Evolutionary conservation across 345 rosid species (phyloP).

Genomic region (Cardamine chenopodiifolia): DNA sequence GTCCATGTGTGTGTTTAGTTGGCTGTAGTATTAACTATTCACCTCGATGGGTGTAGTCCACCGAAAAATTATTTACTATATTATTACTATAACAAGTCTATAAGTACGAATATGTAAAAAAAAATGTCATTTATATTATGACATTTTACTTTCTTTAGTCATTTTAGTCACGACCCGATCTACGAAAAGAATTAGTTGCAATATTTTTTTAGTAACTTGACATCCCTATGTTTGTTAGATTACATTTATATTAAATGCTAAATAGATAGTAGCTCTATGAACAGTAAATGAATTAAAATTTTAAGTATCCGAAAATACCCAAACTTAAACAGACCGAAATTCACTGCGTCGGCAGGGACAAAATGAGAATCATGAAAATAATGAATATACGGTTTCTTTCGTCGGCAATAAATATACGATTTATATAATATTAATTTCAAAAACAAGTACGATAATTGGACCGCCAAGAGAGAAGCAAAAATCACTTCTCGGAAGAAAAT

Average conservation of each 20-base stretch:
- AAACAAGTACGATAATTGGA: not conserved
- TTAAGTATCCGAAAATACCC: not conserved
- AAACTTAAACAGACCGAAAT: conserved; percentile 21
- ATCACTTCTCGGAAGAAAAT: not conserved
- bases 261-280: not conserved
- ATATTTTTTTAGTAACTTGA: not conserved
- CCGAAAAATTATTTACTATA: not conserved
- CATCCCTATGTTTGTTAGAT: not conserved
- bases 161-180: not conserved
- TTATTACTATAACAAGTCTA: not conserved
- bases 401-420: not conserved
- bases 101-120: not conserved
- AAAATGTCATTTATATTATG: not conserved
- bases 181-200: not conserved
- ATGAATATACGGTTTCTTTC: not conserved
- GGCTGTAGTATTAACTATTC: conserved; percentile 10
- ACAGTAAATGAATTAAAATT: not conserved
- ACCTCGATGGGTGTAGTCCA: conserved; percentile 37
- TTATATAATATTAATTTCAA: not conserved
- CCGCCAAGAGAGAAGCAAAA: not conserved
- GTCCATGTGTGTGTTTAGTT: conserved; percentile 36
- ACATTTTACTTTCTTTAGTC: not conserved
- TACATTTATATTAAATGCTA: conserved; percentile 23
- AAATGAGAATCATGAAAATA: conserved; percentile 30
- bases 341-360: conserved; percentile 31